Evolutionary conservation across 768 basidiomycete genomes (phyloP).

Genomic region (Suillus spraguei): DNA sequence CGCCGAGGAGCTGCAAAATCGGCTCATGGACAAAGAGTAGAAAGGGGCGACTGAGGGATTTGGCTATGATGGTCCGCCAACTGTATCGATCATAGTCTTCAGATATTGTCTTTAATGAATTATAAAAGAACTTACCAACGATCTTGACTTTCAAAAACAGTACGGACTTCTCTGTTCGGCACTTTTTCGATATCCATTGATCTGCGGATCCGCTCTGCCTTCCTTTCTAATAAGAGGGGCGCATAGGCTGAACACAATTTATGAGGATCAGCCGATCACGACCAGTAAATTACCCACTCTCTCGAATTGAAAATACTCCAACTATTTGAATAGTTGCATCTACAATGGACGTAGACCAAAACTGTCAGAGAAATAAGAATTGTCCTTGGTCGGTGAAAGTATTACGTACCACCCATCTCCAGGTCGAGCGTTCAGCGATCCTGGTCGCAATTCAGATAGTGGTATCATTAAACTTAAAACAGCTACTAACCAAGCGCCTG

Average conservation of each 20-base stretch:
- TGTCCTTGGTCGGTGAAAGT: not conserved
- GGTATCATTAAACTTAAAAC: not conserved
- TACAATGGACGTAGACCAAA: slow-evolving; percentile 66
- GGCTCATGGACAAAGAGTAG: slow-evolving; percentile 58
- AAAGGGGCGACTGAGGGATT: slow-evolving; percentile 70
- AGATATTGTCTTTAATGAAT: not conserved
- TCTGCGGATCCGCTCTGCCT: slow-evolving; percentile 50
- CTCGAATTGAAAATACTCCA: slow-evolving; percentile 60
- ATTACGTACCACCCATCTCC: slow-evolving; percentile 68
- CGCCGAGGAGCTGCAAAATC: slow-evolving; percentile 62
- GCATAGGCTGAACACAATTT: slow-evolving; percentile 25
- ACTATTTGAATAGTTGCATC: slow-evolving; percentile 54
- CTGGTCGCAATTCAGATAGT: slow-evolving; percentile 22
- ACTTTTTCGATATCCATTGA: slow-evolving; percentile 52
- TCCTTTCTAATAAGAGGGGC: slow-evolving; percentile 44
- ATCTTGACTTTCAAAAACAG: slow-evolving; percentile 47
- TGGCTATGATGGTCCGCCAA: slow-evolving; percentile 52
- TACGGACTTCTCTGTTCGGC: slow-evolving; percentile 39
- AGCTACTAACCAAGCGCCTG: slow-evolving; percentile 54
- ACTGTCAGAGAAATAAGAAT: slow-evolving; percentile 35
- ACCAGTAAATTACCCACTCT: slow-evolving; percentile 49
- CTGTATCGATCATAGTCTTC: slow-evolving; percentile 29
- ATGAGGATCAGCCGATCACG: slow-evolving; percentile 15
- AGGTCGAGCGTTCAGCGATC: slow-evolving; percentile 63
- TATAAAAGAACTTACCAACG: slow-evolving; percentile 41